Conservation (phyloP, 2,329 filamentous ascomycete species). For the Trichoderma sp. region DNA sequence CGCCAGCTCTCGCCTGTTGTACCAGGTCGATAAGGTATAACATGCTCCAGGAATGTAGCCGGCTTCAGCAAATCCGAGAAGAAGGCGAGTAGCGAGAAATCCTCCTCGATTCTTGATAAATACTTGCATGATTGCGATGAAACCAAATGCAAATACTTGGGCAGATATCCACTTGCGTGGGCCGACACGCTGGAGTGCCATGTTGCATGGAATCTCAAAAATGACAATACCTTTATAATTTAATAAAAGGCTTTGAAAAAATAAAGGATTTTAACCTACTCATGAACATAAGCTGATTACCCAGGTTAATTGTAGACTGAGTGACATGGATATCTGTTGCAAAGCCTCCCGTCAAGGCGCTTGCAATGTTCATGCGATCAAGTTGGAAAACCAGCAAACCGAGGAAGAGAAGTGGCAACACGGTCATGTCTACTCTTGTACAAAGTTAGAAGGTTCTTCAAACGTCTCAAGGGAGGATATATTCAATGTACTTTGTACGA, state of each 20-base stretch:
- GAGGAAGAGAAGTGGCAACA: constrained; percentile 48
- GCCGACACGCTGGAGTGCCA: constrained; percentile 35
- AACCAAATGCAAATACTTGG: constrained; percentile 52
- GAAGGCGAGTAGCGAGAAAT: constrained; percentile 49
- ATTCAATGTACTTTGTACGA: not conserved
- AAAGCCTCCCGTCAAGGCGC: constrained; percentile 49
- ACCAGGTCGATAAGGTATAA: constrained; percentile 54
- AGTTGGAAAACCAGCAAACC: constrained; percentile 49
- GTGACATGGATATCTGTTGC: constrained; percentile 48
- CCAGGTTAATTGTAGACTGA: constrained; percentile 52
- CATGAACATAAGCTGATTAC: constrained; percentile 49
- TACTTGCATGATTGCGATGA: constrained; percentile 53
- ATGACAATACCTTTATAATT: constrained; percentile 39
- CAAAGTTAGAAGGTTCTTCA: not conserved
- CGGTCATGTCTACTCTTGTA: constrained; percentile 43
- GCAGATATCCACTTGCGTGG: constrained; percentile 53
- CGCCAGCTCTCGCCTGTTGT: constrained; percentile 50
- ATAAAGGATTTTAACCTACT: constrained; percentile 25
- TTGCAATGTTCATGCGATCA: constrained; percentile 43
- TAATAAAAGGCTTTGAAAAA: no score
- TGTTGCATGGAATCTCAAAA: constrained; percentile 39
- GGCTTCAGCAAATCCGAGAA: constrained; percentile 52
- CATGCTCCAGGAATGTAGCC: constrained; percentile 54
- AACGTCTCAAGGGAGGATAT: not conserved
- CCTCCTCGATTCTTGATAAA: constrained; percentile 47